phyloP scores from a whole-genome alignment of 2,329 filamentous ascomycete species.

The Myriosclerotinia scirpicola region DNA sequence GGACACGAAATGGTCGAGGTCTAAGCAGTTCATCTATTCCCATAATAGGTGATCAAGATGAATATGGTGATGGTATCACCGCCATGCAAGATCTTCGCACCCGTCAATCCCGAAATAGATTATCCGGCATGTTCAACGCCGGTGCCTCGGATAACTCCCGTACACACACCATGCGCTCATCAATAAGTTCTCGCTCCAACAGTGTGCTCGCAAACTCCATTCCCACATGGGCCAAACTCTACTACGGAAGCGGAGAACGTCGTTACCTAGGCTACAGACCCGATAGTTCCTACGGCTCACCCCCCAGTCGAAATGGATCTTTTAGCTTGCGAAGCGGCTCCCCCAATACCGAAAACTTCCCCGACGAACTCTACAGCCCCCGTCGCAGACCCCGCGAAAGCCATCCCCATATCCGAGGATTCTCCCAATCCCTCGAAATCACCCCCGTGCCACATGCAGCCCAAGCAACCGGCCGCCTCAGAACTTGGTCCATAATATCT shows the following conservation, averaged over 20 bases:
- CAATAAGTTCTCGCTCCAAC: constrained; percentile 47
- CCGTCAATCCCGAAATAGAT: constrained; percentile 54
- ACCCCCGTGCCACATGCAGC: constrained; percentile 37
- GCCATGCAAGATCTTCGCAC: constrained; percentile 56
- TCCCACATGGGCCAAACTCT: constrained; percentile 57
- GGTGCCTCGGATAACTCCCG: constrained; percentile 46
- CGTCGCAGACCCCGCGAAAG: constrained; percentile 48
- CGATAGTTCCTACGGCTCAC: constrained; percentile 35
- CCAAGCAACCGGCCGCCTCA: constrained; percentile 30
- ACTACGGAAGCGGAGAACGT: constrained; percentile 67
- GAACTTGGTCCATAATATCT: constrained; percentile 55
- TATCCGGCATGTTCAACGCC: constrained; percentile 53
- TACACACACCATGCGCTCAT: constrained; percentile 40
- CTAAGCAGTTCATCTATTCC: constrained; percentile 43
- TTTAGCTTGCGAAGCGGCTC: constrained; percentile 46
- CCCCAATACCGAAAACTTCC: constrained; percentile 51
- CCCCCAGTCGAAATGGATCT: constrained; percentile 50
- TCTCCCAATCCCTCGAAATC: constrained; percentile 48
- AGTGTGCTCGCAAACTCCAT: constrained; percentile 44
- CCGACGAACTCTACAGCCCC: constrained; percentile 48
- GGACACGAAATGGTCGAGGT: constrained; percentile 42
- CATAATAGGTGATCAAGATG: constrained; percentile 58
- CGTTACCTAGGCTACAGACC: constrained; percentile 47
- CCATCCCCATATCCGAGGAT: constrained; percentile 29
- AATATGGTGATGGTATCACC: constrained; percentile 63